A percentile compares a stretch with the other conserved stretches of the same genome.
phyloP scores from a whole-genome alignment of 306 rosid species.

The Cicer pinnatifidum region DNA sequence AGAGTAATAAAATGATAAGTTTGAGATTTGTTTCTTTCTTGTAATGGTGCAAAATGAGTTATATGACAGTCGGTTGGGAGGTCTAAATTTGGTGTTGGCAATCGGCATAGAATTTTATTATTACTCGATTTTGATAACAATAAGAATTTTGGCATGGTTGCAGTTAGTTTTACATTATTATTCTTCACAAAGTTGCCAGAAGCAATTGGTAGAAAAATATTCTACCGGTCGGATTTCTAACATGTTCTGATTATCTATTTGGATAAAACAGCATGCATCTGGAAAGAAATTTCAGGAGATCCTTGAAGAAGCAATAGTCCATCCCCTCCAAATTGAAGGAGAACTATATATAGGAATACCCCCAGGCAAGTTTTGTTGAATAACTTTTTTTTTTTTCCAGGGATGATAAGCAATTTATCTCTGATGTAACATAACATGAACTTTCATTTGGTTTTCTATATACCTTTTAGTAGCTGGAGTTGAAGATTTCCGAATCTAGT shows the following conservation, averaged over 20 bases:
- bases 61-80: constrained; percentile 13
- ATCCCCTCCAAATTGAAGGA: constrained; percentile 84
- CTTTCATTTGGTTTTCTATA: constrained; percentile 7
- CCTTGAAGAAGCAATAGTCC: constrained; percentile 88
- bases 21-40: constrained; percentile 14
- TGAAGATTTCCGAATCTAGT: constrained; percentile 17
- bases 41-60: constrained; percentile 21
- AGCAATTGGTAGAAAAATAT: not conserved
- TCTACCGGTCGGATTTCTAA: constrained; percentile 14
- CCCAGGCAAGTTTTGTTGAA: constrained; percentile 67
- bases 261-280: constrained; percentile 74
- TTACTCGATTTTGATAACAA: constrained; percentile 3
- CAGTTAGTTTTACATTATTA: not conserved
- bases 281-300: constrained; percentile 91
- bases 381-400: not conserved
- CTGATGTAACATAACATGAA: not conserved
- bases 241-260: constrained; percentile 50
- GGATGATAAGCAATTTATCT: not conserved
- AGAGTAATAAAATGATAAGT: not conserved
- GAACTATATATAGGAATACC: constrained; percentile 95
- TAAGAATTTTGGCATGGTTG: constrained; percentile 17
- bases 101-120: constrained; percentile 1
- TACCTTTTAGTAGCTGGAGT: not conserved
- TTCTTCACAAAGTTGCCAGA: constrained; percentile 16
- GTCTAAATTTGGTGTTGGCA: constrained; percentile 24